Evolutionary conservation across 768 basidiomycete genomes (phyloP).

Genomic region (Mycena alexandri): DNA sequence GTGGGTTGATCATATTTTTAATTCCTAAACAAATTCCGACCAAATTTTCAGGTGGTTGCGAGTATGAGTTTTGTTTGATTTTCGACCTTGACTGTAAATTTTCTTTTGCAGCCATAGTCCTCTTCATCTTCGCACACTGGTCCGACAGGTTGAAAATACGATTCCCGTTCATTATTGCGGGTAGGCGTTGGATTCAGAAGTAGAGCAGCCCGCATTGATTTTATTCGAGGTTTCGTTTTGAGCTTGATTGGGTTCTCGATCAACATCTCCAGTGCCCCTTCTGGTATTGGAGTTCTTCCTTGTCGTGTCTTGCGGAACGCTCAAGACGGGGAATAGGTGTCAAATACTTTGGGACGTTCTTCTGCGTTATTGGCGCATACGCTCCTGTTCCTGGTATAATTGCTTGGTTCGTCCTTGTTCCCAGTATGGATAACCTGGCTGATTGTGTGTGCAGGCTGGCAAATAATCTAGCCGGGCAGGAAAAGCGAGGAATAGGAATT

Average conservation of each 20-base stretch:
- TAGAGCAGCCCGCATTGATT: too few species aligned
- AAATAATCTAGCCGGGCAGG: constrained; percentile 76
- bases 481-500: constrained; percentile 78
- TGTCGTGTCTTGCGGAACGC: too few species aligned
- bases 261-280: constrained; percentile 62
- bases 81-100: too few species aligned
- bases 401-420: constrained; percentile 56
- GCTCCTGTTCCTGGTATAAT: constrained; percentile 70
- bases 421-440: too few species aligned
- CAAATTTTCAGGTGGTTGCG: constrained; percentile 53
- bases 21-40: not conserved
- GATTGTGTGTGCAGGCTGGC: constrained; percentile 48
- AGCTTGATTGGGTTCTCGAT: constrained; percentile 72
- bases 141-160: constrained; percentile 71
- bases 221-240: constrained; percentile 46
- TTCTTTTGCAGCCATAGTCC: constrained; percentile 56
- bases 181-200: not conserved
- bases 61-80: constrained; percentile 49
- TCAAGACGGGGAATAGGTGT: constrained; percentile 49
- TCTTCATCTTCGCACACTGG: constrained; percentile 65
- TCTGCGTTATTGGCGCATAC: constrained; percentile 73
- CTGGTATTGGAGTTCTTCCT: constrained; percentile 7
- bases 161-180: constrained; percentile 68
- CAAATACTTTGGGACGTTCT: constrained; percentile 82
- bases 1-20: constrained; percentile 18